Conservation (phyloP, 441 rosid genomes). For the Adansonia madagascariensis region DNA sequence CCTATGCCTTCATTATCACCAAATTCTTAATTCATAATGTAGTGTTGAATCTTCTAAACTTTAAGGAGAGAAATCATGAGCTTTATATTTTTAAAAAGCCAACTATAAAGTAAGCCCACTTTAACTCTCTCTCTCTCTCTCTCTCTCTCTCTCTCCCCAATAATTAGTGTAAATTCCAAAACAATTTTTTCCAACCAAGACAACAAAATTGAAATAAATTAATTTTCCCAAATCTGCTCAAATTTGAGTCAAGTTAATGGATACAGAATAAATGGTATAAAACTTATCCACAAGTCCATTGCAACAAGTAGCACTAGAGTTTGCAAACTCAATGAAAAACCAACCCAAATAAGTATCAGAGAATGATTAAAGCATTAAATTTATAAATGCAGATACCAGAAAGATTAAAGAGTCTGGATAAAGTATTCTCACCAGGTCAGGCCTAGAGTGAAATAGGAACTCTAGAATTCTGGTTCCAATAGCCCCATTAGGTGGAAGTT, state of each 20-base stretch:
- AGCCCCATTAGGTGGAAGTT: slow-evolving; percentile 98
- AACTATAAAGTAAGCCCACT: background rate
- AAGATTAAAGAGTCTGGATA: slow-evolving; percentile 8
- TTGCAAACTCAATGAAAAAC: background rate
- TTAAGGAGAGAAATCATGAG: background rate
- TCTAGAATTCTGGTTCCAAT: slow-evolving; percentile 84
- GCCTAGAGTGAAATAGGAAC: slow-evolving; percentile 90
- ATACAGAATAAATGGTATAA: background rate
- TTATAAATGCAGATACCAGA: background rate
- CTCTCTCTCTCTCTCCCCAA: background rate
- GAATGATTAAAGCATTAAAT: slow-evolving; percentile 8
- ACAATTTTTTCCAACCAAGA: background rate
- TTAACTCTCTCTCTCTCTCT: background rate
- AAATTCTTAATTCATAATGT: background rate
- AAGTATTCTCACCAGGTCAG: slow-evolving; percentile 74
- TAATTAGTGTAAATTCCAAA: background rate
- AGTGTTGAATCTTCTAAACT: background rate
- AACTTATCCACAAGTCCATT: background rate
- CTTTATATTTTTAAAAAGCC: background rate
- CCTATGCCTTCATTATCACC: background rate
- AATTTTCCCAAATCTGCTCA: background rate
- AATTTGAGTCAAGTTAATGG: background rate
- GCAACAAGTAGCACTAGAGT: slow-evolving; percentile 13
- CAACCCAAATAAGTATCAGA: background rate
- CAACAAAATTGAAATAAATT: background rate